A percentile compares a stretch with the other conserved stretches of the same genome.
Conservation (phyloP, 352 stramenopile genomes). For the Nothophytophthora sp. region DNA sequence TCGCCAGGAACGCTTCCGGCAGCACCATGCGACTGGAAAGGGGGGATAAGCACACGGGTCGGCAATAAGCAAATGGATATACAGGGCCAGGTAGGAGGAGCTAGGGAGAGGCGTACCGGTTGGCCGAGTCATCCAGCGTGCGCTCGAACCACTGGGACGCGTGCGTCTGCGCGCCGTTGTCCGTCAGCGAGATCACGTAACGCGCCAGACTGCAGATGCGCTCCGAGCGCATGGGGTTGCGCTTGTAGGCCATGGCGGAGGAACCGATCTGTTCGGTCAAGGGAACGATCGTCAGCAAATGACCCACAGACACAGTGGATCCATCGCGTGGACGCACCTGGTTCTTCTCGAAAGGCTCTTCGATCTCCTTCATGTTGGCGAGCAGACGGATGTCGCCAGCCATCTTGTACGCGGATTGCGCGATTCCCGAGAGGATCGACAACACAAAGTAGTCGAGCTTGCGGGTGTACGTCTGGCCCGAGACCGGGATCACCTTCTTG, state of each 20-base stretch:
- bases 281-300: too few species aligned
- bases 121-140: conserved; percentile 99
- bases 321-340: too few species aligned
- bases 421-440: conserved; percentile 95
- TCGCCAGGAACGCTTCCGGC: conserved; percentile 97
- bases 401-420: conserved; percentile 99
- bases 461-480: conserved; percentile 98
- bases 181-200: conserved; percentile 98
- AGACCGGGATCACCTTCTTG: conserved; percentile 96
- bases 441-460: conserved; percentile 99
- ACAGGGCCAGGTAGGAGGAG: too few species aligned
- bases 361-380: conserved; percentile 99
- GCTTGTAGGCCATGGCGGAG: conserved; percentile 99
- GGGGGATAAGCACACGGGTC: not conserved
- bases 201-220: conserved; percentile 97
- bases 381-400: conserved; percentile 98
- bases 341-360: conserved; percentile 94
- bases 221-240: conserved; percentile 99
- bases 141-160: conserved; percentile 99
- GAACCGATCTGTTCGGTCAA: conserved; percentile 92
- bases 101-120: conserved; percentile 77
- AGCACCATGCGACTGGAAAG: conserved; percentile 92
- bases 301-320: too few species aligned
- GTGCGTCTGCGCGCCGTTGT: conserved; percentile 97
- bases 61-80: not conserved